Percentiles rank a stretch among this genome's conserved stretches.
Evolutionary conservation across 2,329 filamentous ascomycete genomes (phyloP).

Genomic region (Cylindrodendrum hubeiense): DNA sequence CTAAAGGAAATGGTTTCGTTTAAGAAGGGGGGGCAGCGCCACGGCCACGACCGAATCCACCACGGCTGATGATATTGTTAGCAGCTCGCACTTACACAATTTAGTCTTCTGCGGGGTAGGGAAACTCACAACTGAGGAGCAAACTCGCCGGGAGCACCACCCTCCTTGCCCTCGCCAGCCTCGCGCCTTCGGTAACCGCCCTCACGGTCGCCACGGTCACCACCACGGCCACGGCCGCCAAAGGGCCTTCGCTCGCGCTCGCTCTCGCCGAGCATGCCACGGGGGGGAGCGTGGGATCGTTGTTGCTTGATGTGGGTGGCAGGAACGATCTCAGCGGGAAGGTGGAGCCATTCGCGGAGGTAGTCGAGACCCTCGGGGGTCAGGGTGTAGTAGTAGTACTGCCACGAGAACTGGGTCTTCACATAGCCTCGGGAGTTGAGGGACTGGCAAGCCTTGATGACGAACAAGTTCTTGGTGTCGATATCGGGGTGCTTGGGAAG

Average conservation of each 20-base stretch:
- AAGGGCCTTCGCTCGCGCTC: constrained; percentile 86
- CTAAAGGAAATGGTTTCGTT: constrained; percentile 57
- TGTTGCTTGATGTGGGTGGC: constrained; percentile 99
- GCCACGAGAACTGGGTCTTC: constrained; percentile 99
- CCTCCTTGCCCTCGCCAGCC: constrained; percentile 88
- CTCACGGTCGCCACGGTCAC: constrained; percentile 83
- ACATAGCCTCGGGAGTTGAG: constrained; percentile 97
- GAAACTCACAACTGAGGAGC: constrained; percentile 85
- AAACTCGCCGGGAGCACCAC: constrained; percentile 91
- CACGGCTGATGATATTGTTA: constrained; percentile 71
- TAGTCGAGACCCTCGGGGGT: constrained; percentile 99
- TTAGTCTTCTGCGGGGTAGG: neutral
- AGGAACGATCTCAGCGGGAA: constrained; percentile 98
- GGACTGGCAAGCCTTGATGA: constrained; percentile 99
- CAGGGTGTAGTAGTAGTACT: constrained; percentile 99
- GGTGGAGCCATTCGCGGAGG: constrained; percentile 99
- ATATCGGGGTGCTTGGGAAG: constrained; percentile 97
- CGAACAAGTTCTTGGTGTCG: constrained; percentile 99
- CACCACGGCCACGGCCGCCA: constrained; percentile 83
- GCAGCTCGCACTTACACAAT: constrained; percentile 37
- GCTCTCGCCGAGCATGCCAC: constrained; percentile 95
- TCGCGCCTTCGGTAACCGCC: constrained; percentile 95
- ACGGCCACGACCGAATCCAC: constrained; percentile 90
- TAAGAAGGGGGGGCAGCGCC: constrained; percentile 79
- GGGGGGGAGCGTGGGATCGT: constrained; percentile 96